Evolutionary conservation across 2,329 filamentous ascomycete genomes (phyloP), one percentile per base, ranked within the genome.

Genomic region (Paracoccidioides lutzii): DNA sequence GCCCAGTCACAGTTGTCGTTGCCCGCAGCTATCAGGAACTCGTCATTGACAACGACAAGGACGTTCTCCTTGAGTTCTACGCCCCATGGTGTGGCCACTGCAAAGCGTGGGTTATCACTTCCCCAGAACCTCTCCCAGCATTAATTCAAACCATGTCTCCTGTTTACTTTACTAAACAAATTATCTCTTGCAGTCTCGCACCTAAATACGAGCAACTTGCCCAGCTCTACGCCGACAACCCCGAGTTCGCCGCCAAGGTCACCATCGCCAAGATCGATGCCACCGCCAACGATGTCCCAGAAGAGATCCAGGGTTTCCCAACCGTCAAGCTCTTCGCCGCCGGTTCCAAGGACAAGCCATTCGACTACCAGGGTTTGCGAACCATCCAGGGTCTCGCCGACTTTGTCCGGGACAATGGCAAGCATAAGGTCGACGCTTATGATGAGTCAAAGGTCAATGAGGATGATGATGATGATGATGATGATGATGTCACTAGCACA

Each of bases 261-360:
- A 80, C 75, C 65, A 82, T 82, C 78, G 85, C 77, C 75, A 98
- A 98, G 85, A 85, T 98, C 64, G 93, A 98, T 69, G 93, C 93
- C 58, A 98, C 93, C 60, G 75, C 77, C 76, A 98, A 98, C 78
- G 93, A 98, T 66, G 88, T 97, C 57, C 93, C 93, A 57, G 91
- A 97, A 74, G 88, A 95, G 77, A 89, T 98, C 69, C 82, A 88
- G 74, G 93, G 93, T 61, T 98, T 98, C 86, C 93, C 93, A 57
- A 98, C 93, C 72, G 96, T 98, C 82, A 97, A 97, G 82, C 82
- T 98, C 64, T 98, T 83, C 86, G 82, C 88, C 61, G 93, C 93
- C 65, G 90, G 90, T 67, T 80, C 81, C 74, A 98, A 98, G 84
- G 79, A 81, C 68, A 78, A 83, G 64, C 88, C 93, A 58, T 74